Evolutionary conservation across 1,284 basidiomycete genomes (phyloP).

Genomic region (Clitocybe nebularis): DNA sequence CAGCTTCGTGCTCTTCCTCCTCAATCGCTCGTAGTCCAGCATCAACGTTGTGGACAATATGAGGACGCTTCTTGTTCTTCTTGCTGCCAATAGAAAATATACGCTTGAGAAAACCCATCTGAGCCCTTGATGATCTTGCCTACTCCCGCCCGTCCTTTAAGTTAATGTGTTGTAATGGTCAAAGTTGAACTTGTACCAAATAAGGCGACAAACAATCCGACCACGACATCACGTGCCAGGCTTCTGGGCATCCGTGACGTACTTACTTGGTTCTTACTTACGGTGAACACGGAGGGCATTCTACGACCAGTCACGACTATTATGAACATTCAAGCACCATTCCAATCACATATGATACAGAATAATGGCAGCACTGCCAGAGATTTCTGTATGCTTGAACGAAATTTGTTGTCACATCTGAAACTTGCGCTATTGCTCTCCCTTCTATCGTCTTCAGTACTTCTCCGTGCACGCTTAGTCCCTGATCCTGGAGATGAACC

Average conservation of each 20-base stretch:
- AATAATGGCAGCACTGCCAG: slow-evolving; percentile 52
- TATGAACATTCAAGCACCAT: background rate
- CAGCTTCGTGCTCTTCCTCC: slow-evolving; percentile 55
- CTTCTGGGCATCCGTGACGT: slow-evolving; percentile 8
- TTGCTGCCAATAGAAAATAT: slow-evolving; percentile 67
- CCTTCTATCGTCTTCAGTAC: slow-evolving; percentile 57
- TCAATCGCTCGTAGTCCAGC: slow-evolving; percentile 22
- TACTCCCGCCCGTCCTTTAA: slow-evolving; percentile 14
- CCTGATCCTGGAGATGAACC: slow-evolving; percentile 31
- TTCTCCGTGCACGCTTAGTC: slow-evolving; percentile 55
- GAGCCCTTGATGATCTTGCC: slow-evolving; percentile 17
- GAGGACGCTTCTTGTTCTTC: slow-evolving; percentile 48
- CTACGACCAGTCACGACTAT: background rate
- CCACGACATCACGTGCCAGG: slow-evolving; percentile 26
- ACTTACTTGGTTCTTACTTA: background rate
- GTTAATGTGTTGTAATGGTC: slow-evolving; percentile 12
- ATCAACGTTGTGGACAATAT: slow-evolving; percentile 26
- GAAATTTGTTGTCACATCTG: slow-evolving; percentile 64
- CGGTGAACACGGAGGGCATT: background rate
- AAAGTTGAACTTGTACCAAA: slow-evolving; percentile 46
- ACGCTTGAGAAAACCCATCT: slow-evolving; percentile 68
- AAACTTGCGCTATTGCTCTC: slow-evolving; percentile 62
- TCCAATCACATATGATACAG: slow-evolving; percentile 26
- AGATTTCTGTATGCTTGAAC: slow-evolving; percentile 73
- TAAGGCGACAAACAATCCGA: slow-evolving; percentile 26